Evolutionary conservation across 2,329 filamentous ascomycete genomes (phyloP).

Genomic region (Alternaria consortialis): DNA sequence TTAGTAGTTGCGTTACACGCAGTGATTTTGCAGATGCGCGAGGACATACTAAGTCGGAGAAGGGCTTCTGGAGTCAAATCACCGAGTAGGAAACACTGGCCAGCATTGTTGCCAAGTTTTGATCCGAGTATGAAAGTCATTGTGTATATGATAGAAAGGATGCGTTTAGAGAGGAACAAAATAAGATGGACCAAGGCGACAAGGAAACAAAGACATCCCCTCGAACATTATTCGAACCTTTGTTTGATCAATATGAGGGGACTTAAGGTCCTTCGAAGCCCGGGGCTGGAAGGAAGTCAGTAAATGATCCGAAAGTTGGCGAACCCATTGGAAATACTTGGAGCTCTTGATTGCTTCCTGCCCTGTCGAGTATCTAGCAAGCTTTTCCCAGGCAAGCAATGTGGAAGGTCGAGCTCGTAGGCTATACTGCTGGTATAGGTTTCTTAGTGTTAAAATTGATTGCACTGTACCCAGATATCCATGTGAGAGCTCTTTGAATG

Average conservation of each 20-base stretch:
- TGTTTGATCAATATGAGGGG: neutral
- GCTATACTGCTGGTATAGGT: neutral
- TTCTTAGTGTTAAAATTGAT: neutral
- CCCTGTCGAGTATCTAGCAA: neutral
- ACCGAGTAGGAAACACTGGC: neutral
- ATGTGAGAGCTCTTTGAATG: neutral
- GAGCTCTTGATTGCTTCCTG: neutral
- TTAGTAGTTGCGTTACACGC: neutral
- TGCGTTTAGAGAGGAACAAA: neutral
- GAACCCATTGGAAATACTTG: neutral
- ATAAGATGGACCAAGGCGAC: neutral
- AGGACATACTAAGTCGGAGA: neutral
- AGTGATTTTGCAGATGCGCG: neutral
- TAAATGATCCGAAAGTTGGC: neutral
- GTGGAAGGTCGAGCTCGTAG: neutral
- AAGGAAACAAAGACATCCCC: constrained; percentile 6
- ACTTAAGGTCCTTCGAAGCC: neutral
- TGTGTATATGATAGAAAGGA: neutral
- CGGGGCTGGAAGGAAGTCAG: neutral
- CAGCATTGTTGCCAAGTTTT: neutral
- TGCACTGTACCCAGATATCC: neutral
- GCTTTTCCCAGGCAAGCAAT: neutral
- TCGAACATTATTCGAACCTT: constrained; percentile 1
- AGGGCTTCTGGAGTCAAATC: neutral
- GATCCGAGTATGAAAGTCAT: neutral